Evolutionary conservation across 1,284 basidiomycete species (phyloP).

Genomic region (Ustilago tritici): DNA sequence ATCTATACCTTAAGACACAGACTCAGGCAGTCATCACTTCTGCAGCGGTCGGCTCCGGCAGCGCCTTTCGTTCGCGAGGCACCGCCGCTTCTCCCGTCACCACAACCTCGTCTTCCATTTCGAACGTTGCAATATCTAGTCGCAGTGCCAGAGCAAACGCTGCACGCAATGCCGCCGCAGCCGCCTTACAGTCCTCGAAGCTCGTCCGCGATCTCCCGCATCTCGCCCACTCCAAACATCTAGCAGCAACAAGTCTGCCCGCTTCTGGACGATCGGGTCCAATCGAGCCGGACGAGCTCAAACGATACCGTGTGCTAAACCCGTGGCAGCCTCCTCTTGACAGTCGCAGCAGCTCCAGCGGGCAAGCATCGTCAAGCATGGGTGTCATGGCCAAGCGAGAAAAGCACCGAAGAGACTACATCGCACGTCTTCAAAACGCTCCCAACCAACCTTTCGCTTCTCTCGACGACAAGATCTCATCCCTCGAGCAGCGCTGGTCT

Average conservation of each 20-base stretch:
- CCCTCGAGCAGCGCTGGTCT: conserved; percentile 82
- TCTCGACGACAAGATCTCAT: conserved; percentile 73
- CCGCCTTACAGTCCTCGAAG: conserved; percentile 44
- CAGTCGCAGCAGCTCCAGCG: conserved; percentile 15
- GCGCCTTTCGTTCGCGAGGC: conserved; percentile 22
- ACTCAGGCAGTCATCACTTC: conserved; percentile 42
- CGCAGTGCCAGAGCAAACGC: conserved; percentile 31
- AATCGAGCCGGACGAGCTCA: conserved; percentile 50
- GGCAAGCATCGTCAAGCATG: conserved; percentile 1
- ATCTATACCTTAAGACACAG: conserved; percentile 47
- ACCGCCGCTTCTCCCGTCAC: conserved; percentile 7
- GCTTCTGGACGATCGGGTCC: conserved; percentile 16
- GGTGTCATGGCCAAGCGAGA: conserved; percentile 72
- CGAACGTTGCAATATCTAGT: conserved; percentile 6
- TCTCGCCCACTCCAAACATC: conserved; percentile 21
- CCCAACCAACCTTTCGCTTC: conserved; percentile 30
- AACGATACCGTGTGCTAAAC: conserved; percentile 46
- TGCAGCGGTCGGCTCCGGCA: conserved; percentile 35
- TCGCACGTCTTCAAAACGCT: conserved; percentile 18
- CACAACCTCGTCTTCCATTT: conserved; percentile 4
- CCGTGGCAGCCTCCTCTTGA: conserved; percentile 34
- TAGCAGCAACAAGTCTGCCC: conserved; percentile 6
- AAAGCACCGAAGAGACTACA: conserved; percentile 77
- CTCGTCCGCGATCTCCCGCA: conserved; percentile 58
- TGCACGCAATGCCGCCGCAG: conserved; percentile 36